Evolutionary conservation across 345 rosid species (phyloP), one percentile per base, ranked within the genome.

Genomic region (Capsella bursapastoris): DNA sequence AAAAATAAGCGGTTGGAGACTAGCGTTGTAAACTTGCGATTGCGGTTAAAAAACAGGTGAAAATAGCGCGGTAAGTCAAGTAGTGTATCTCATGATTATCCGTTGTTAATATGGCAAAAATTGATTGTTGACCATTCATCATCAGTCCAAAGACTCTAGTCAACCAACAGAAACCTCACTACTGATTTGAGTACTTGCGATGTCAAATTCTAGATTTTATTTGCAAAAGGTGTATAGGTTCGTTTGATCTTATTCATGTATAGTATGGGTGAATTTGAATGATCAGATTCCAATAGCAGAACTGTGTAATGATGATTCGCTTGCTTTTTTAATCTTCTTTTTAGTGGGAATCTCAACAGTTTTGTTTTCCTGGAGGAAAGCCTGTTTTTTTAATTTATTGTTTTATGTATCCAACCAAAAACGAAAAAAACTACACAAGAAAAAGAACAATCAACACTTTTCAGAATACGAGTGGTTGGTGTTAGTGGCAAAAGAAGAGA

Each of bases 401-500:
- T 9, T 5, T 35, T 8, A 56, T 11, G 11, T 2, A 49, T 9
- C 10, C 15, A 44, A 34, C 25, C 8, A 5, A 44, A 45, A 45
- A 14, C n/a, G 49, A 45, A n/a, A 60, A 59, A 13, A 45, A 15
- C 8, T 1, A 55, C 68, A 34, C 1, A 49, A 57, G 16, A 59
- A 67, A 58, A 32, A 59, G 47, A 75, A 41, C 56, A 69, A 62
- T 44, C 14, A 16, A 69, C 70, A 62, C 58, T 62, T 69, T 76
- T 53, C 65, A 45, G 12, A 35, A 68, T 15, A 69, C 7, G 68
- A 76, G 74, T 76, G 70, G 79, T 68, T 69, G 74, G 64, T 76
- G 49, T 69, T 44, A 45, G 70, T 69, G 58, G 64, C 74, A 62
- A 76, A 5, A 22, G 25, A 35, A 62, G 7, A 27, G 45, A 45